These are phyloP conservation scores for Chalciporus sp. DNA, from an alignment of 1,284 basidiomycete genomes.

Conservation along the genomic window DNA sequence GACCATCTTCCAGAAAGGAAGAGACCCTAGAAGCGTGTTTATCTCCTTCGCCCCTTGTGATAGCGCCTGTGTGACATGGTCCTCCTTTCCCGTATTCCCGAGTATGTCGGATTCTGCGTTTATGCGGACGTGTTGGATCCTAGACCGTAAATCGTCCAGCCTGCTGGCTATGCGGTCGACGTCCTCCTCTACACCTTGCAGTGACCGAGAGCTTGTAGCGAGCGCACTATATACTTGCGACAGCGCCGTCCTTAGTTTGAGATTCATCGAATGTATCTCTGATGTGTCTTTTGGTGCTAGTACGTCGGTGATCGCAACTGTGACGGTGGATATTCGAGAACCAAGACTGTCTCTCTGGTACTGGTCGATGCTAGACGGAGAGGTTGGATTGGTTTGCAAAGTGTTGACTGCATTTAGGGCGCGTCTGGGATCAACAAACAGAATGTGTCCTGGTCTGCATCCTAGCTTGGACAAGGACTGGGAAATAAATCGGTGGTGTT, in stretches of 20 bases:
- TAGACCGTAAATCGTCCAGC: constrained; percentile 36
- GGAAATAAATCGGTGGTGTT: constrained; percentile 17
- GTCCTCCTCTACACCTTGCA: constrained; percentile 34
- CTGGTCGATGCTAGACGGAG: constrained; percentile 52
- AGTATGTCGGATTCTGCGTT: constrained; percentile 40
- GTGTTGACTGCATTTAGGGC: constrained; percentile 54
- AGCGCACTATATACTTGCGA: constrained; percentile 41
- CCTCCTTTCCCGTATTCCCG: constrained; percentile 43
- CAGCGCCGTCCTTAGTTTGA: constrained; percentile 35
- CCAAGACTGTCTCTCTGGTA: constrained; percentile 65
- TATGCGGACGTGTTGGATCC: constrained; percentile 38
- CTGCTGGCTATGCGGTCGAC: constrained; percentile 30
- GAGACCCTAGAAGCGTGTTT: constrained; percentile 49
- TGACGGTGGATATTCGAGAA: constrained; percentile 57
- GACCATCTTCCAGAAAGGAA: constrained; percentile 71
- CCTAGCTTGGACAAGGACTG: constrained; percentile 18
- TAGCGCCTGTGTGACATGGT: constrained; percentile 48
- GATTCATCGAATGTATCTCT: constrained; percentile 8
- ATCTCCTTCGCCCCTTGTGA: constrained; percentile 52
- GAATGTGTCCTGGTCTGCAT: constrained; percentile 36
- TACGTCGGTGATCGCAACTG: constrained; percentile 40
- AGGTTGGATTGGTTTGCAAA: constrained; percentile 48
- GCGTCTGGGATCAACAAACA: constrained; percentile 58
- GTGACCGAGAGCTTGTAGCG: constrained; percentile 32
- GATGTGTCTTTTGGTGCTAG: constrained; percentile 23